These are phyloP conservation scores for Phytopythium mirpurense DNA, from an alignment of 352 stramenopile species.

Conservation along the genomic window DNA sequence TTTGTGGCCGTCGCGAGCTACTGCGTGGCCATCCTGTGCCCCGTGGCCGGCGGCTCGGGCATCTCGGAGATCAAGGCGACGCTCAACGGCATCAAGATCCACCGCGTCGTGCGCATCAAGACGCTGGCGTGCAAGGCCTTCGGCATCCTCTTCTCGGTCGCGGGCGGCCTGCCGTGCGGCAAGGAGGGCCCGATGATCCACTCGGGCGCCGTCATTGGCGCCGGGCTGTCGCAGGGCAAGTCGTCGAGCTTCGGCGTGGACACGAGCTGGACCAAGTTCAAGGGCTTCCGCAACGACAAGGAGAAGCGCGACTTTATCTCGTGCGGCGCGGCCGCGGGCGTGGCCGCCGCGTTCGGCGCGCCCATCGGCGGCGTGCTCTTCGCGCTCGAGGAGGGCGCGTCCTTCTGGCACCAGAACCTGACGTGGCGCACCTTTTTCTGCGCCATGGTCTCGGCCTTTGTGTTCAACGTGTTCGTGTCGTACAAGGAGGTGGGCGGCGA, in stretches of 20 bases:
- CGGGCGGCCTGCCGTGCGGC: no score
- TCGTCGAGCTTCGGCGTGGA: no score
- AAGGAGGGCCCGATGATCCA: no score
- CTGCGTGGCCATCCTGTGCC: slow-evolving; percentile 93
- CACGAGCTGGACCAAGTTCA: no score
- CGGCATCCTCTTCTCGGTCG: no score
- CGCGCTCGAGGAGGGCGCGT: slow-evolving; percentile 78
- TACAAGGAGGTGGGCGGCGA: slow-evolving; percentile 52
- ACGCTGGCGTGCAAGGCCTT: no score
- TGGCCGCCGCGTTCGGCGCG: slow-evolving; percentile 87
- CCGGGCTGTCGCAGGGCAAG: no score
- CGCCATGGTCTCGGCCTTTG: slow-evolving; percentile 83
- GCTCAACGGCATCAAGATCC: no score
- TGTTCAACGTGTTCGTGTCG: no score
- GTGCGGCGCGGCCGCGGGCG: slow-evolving; percentile 83
- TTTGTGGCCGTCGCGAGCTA: slow-evolving; percentile 91
- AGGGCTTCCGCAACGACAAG: slow-evolving; percentile 81
- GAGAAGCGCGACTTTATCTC: slow-evolving; percentile 88
- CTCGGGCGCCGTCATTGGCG: no score
- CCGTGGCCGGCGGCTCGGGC: slow-evolving; percentile 89
- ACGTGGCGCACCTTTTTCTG: slow-evolving; percentile 85
- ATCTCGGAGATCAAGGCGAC: no score
- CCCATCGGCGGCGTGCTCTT: slow-evolving; percentile 88
- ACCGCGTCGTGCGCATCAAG: no score
- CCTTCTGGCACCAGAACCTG: slow-evolving; percentile 82